Percentiles rank a stretch among this genome's conserved stretches.
These are phyloP conservation scores for Flagelloscypha sp. DNA, from an alignment of 768 basidiomycete genomes.

Conservation along the genomic window DNA sequence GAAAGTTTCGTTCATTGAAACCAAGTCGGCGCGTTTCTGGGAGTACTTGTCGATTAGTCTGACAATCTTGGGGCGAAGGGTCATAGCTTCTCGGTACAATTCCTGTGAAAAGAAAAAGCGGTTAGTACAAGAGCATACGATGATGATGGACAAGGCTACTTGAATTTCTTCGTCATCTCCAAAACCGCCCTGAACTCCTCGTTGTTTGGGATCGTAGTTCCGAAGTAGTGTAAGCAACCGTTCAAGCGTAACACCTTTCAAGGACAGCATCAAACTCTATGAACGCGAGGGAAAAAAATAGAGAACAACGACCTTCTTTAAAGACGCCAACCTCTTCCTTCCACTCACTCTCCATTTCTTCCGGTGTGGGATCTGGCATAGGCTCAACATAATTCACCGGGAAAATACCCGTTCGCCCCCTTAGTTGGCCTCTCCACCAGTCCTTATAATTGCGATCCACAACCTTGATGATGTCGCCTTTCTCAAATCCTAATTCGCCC, in stretches of 20 bases:
- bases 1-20: conserved; percentile 93
- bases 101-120: conserved; percentile 43
- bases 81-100: conserved; percentile 84
- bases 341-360: conserved; percentile 72
- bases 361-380: conserved; percentile 73
- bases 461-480: conserved; percentile 91
- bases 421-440: conserved; percentile 94
- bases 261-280: too few species aligned
- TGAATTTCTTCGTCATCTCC: conserved; percentile 85
- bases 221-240: conserved; percentile 68
- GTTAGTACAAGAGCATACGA: background rate
- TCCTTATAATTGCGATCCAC: conserved; percentile 91
- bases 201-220: conserved; percentile 67
- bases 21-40: conserved; percentile 91
- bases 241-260: conserved; percentile 81
- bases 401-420: conserved; percentile 88
- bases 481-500: conserved; percentile 86
- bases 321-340: conserved; percentile 88
- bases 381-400: conserved; percentile 95
- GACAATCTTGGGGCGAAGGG: conserved; percentile 88
- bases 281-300: too few species aligned
- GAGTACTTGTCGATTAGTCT: conserved; percentile 96
- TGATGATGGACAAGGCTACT: conserved; percentile 2
- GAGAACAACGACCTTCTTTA: too few species aligned
- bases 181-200: conserved; percentile 23